Conservation (phyloP, 164 flowering plant species). For the Berberis thunbergii region DNA sequence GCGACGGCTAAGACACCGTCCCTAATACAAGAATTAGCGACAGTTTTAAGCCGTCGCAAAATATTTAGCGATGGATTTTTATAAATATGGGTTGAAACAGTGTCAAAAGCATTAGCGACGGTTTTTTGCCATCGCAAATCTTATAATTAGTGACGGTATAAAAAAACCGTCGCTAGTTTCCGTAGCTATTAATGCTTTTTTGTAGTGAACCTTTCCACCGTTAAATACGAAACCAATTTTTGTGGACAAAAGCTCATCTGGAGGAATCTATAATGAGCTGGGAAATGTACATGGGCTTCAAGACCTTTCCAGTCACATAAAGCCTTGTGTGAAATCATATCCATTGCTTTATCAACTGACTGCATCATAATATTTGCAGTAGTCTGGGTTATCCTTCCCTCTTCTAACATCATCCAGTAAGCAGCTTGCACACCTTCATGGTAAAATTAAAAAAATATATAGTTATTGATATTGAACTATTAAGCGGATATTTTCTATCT, state of each 20-base stretch:
- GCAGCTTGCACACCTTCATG: constrained; percentile 87
- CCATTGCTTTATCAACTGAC: constrained; percentile 91
- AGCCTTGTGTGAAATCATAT: constrained; percentile 52
- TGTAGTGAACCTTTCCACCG: constrained; percentile 17
- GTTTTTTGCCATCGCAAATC: no score
- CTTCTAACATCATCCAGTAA: constrained; percentile 94
- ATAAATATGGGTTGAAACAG: no score
- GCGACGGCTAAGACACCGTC: no score
- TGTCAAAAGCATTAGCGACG: no score
- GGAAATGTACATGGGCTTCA: constrained; percentile 61
- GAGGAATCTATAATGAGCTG: constrained; percentile 65
- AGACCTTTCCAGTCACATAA: constrained; percentile 90
- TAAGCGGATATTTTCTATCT: no score
- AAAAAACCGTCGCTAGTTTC: no score
- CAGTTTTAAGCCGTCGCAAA: no score
- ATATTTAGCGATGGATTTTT: no score
- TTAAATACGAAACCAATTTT: constrained; percentile 68
- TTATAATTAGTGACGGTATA: no score
- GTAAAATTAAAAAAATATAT: background rate
- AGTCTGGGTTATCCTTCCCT: constrained; percentile 75
- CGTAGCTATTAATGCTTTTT: no score
- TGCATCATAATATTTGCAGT: constrained; percentile 79
- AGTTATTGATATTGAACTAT: no score
- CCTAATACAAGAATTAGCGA: no score
- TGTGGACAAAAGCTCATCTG: constrained; percentile 59